phyloP scores from a whole-genome alignment of 345 rosid species.

The Excoecaria agallocha region DNA sequence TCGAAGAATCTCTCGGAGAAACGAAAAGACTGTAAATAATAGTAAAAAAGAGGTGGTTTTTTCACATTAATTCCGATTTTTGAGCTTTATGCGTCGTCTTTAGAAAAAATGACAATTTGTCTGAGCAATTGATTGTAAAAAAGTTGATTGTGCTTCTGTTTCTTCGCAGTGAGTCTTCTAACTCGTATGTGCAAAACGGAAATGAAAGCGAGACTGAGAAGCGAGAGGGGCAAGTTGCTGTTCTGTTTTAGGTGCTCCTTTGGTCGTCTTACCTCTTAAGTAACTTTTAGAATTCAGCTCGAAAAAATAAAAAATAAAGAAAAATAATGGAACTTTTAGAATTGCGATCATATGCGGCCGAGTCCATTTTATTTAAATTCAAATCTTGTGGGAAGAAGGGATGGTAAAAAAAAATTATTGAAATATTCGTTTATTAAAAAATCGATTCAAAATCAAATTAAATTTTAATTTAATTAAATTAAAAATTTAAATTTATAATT shows the following conservation, averaged over 20 bases:
- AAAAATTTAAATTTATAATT: too few species aligned
- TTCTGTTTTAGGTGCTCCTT: neutral
- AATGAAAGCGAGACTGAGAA: neutral
- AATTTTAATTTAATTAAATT: too few species aligned
- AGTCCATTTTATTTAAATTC: too few species aligned
- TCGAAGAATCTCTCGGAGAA: conserved; percentile 25
- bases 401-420: too few species aligned
- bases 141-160: neutral
- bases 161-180: neutral
- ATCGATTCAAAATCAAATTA: too few species aligned
- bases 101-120: neutral
- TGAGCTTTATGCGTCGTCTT: neutral
- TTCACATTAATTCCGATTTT: neutral
- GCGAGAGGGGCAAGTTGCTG: conserved; percentile 1
- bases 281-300: too few species aligned
- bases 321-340: too few species aligned
- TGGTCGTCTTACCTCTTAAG: too few species aligned
- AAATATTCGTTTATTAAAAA: too few species aligned
- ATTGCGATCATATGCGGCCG: too few species aligned
- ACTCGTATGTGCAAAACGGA: neutral
- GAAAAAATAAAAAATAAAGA: too few species aligned
- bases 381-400: too few species aligned
- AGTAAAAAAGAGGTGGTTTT: neutral
- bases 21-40: neutral
- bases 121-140: neutral